A percentile compares a stretch with the other conserved stretches of the same genome.
These are phyloP conservation scores for Rutidosis leptorrhynchoides DNA, from an alignment of 129 eudicot species.

Conservation along the genomic window DNA sequence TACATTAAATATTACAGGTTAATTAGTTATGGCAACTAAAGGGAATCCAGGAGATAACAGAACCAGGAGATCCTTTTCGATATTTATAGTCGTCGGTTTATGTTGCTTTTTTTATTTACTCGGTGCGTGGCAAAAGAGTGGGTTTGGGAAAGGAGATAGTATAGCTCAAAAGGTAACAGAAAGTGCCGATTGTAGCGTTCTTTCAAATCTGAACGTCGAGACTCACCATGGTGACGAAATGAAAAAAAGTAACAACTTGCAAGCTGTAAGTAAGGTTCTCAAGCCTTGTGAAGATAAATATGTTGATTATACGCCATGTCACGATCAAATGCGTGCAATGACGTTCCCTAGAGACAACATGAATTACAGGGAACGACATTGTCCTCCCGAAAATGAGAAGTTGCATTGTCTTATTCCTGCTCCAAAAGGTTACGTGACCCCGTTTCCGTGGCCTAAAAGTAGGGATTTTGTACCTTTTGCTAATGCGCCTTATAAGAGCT, in stretches of 20 bases:
- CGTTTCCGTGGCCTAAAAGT: constrained; percentile 72
- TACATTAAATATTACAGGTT: constrained; percentile 33
- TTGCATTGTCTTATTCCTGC: constrained; percentile 63
- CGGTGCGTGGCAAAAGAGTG: constrained; percentile 70
- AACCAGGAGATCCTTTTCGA: constrained; percentile 44
- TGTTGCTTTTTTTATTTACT: constrained; percentile 63
- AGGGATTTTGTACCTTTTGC: constrained; percentile 68
- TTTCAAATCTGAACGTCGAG: constrained; percentile 49
- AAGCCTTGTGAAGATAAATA: constrained; percentile 48
- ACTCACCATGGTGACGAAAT: constrained; percentile 49
- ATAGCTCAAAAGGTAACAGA: constrained; percentile 59
- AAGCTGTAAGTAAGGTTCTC: no score
- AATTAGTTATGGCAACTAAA: constrained; percentile 54
- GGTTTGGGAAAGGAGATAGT: constrained; percentile 69
- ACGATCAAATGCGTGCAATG: constrained; percentile 72
- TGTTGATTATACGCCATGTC: constrained; percentile 68
- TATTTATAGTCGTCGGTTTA: constrained; percentile 52
- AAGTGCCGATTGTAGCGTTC: constrained; percentile 51
- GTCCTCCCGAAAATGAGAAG: constrained; percentile 59
- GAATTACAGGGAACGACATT: constrained; percentile 66
- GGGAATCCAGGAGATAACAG: constrained; percentile 67
- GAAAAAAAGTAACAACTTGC: constrained; percentile 18
- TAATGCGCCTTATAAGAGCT: constrained; percentile 67
- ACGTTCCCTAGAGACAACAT: constrained; percentile 64
- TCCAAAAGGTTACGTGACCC: constrained; percentile 68